Evolutionary conservation across 176 grass and related monocot species (phyloP).

Genomic region (Cenchrus americanus): DNA sequence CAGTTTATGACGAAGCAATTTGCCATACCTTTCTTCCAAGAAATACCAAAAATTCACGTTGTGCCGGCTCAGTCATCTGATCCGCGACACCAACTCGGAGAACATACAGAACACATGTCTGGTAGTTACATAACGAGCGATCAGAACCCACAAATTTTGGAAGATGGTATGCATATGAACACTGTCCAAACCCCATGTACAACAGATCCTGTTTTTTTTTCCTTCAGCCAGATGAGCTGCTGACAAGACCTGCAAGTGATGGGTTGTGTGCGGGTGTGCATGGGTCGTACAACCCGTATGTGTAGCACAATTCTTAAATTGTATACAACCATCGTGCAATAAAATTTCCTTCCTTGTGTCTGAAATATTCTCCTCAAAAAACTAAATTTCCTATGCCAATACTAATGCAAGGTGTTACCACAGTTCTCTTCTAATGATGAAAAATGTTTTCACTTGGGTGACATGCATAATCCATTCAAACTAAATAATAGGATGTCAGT

Average conservation of each 20-base stretch:
- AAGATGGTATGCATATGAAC: background rate
- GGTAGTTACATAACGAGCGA: conserved; percentile 51
- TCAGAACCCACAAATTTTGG: conserved; percentile 34
- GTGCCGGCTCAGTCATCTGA: conserved; percentile 86
- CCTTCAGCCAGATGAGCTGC: background rate
- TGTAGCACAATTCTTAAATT: background rate
- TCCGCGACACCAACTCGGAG: conserved; percentile 90
- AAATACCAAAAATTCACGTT: conserved; percentile 86
- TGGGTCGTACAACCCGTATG: background rate
- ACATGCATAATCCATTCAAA: background rate
- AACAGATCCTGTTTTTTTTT: background rate
- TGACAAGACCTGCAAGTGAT: background rate
- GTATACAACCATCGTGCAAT: background rate
- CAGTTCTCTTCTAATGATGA: background rate
- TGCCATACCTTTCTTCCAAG: conserved; percentile 82
- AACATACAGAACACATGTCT: conserved; percentile 97
- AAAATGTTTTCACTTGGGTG: background rate
- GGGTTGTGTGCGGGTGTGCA: background rate
- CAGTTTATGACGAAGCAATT: conserved; percentile 29
- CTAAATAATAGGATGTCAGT: background rate
- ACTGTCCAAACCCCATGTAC: background rate
- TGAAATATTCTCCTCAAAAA: conserved; percentile 33
- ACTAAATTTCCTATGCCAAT: conserved; percentile 24
- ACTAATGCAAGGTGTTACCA: background rate
- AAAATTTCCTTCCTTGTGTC: conserved; percentile 23